Conservation (phyloP, 2,329 filamentous ascomycete genomes). For the Fusarium torreyae region DNA sequence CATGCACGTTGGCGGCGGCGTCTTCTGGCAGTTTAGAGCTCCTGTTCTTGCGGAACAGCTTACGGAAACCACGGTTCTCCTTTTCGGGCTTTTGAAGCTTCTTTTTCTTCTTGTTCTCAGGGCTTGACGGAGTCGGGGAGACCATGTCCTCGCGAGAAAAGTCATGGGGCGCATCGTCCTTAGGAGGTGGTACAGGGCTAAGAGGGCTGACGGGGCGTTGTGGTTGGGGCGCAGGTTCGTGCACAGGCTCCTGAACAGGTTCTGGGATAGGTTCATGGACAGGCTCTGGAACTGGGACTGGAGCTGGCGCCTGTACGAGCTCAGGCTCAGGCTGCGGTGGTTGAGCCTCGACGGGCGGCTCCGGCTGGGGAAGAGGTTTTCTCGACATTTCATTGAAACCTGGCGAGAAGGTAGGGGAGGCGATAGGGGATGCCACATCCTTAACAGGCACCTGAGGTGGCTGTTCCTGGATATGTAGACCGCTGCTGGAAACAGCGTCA, state of each 20-base stretch:
- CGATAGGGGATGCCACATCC: conserved; percentile 44
- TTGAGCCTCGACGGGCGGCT: conserved; percentile 11
- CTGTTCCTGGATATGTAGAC: conserved; percentile 44
- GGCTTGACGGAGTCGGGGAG: conserved; percentile 55
- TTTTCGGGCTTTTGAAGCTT: conserved; percentile 70
- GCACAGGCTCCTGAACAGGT: conserved; percentile 21
- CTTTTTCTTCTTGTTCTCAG: conserved; percentile 61
- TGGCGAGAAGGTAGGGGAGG: conserved; percentile 48
- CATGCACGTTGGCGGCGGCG: conserved; percentile 66
- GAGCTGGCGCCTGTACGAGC: conserved; percentile 8
- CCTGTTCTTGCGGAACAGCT: conserved; percentile 77
- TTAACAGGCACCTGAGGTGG: conserved; percentile 62
- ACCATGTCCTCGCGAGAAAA: conserved; percentile 42
- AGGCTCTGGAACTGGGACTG: conserved; percentile 17
- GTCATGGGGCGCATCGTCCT: conserved; percentile 46
- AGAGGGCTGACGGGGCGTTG: conserved; percentile 28
- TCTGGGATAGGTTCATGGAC: conserved; percentile 21
- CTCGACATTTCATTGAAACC: conserved; percentile 33
- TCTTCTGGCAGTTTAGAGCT: conserved; percentile 70
- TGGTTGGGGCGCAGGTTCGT: conserved; percentile 18
- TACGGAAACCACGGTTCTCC: conserved; percentile 70
- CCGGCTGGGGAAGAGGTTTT: conserved; percentile 39
- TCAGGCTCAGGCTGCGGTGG: conserved; percentile 21
- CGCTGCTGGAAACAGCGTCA: conserved; percentile 24
- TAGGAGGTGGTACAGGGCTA: conserved; percentile 47